Percentiles rank a stretch among this genome's conserved stretches.
Conservation (phyloP, 768 basidiomycete genomes). For the Austroboletus festivus region DNA sequence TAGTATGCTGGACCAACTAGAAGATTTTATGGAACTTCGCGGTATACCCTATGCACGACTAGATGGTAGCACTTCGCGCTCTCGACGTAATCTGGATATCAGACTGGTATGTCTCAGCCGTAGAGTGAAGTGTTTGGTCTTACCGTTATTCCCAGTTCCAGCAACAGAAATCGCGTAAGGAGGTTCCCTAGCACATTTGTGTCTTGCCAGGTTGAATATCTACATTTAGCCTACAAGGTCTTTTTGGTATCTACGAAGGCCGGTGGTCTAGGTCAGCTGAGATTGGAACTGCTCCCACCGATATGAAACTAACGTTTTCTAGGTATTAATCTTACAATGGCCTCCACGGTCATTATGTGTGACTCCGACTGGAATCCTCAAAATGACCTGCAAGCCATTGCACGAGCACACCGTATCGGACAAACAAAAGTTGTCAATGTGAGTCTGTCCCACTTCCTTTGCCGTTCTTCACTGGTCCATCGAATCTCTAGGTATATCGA, state of each 20-base stretch:
- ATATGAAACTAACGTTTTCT: conserved; percentile 19
- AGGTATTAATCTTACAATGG: conserved; percentile 83
- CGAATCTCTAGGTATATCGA: conserved; percentile 52
- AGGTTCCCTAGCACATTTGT: background rate
- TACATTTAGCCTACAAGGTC: conserved; percentile 52
- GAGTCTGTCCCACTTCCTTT: background rate
- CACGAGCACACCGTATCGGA: conserved; percentile 78
- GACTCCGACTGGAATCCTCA: conserved; percentile 71
- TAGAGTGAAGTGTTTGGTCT: background rate
- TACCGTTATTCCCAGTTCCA: conserved; percentile 43
- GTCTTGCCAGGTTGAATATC: conserved; percentile 5
- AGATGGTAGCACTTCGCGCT: conserved; percentile 52
- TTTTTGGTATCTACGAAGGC: conserved; percentile 71
- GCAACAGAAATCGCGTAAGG: conserved; percentile 52
- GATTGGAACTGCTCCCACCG: background rate
- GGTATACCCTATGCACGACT: conserved; percentile 57
- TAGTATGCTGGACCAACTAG: conserved; percentile 67
- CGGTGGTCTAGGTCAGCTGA: conserved; percentile 57
- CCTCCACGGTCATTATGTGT: conserved; percentile 77
- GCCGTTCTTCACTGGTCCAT: background rate
- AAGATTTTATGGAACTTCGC: conserved; percentile 64
- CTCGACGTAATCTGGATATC: conserved; percentile 56
- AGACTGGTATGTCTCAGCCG: conserved; percentile 40
- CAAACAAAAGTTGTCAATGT: conserved; percentile 71
- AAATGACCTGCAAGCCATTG: conserved; percentile 84